phyloP scores from a whole-genome alignment of 139 green algal species.

The Tetraselmis chui region DNA sequence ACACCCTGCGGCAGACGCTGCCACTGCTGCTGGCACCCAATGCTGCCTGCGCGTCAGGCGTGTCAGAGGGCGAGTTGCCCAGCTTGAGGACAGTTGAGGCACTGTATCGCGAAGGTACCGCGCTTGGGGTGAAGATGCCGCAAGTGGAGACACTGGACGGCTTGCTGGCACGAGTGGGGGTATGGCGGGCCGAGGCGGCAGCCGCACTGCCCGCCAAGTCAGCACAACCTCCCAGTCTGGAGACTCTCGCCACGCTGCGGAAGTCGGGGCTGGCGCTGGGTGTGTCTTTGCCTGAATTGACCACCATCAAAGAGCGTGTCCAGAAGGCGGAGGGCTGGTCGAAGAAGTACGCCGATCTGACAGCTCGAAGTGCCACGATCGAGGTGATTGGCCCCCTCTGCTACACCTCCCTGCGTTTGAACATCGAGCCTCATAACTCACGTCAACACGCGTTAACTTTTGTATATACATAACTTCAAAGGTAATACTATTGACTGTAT shows the following conservation, averaged over 20 bases:
- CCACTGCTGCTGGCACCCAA: neutral
- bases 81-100: too few species aligned
- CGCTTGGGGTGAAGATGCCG: neutral
- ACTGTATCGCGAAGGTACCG: neutral
- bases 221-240: constrained; percentile 3
- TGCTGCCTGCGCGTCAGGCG: neutral
- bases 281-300: constrained; percentile 31
- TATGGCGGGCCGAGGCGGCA: neutral
- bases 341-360: too few species aligned
- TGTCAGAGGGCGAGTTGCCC: neutral
- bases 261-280: constrained; percentile 12
- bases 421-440: too few species aligned
- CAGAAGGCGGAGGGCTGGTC: constrained; percentile 31
- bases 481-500: too few species aligned
- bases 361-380: too few species aligned
- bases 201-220: neutral
- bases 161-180: neutral
- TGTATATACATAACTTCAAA: too few species aligned
- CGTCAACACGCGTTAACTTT: too few species aligned
- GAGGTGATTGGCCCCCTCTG: too few species aligned
- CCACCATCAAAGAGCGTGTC: constrained; percentile 19
- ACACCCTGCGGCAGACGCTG: neutral
- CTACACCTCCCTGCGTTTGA: too few species aligned
- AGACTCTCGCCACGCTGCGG: constrained; percentile 23
- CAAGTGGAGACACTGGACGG: neutral